Evolutionary conservation across 345 rosid genomes (phyloP), one percentile per base, ranked within the genome.

Genomic region (Aegle marmelos): DNA sequence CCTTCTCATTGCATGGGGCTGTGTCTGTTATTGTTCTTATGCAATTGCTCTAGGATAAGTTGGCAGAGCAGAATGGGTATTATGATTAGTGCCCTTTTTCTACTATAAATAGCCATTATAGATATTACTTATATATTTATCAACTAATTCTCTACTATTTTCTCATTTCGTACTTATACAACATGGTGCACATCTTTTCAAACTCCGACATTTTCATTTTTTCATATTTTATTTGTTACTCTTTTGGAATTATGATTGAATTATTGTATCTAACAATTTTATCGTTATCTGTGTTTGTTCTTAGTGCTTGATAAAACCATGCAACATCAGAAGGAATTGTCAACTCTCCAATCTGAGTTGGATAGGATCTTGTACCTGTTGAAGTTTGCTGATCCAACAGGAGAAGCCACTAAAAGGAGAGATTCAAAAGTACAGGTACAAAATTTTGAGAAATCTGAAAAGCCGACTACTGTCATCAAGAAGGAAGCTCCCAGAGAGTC

Each of bases 311-410:
- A 92, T 80, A 83, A 86, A 85, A 86, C 97, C 22, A 31, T 31
- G 21, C 88, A 83, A 80, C 77, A 92, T 27, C 90, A 92, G 80
- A 89, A 90, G 82, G 98, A 92, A 82, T 60, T 92, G 34, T 84
- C 92, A 48, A 48, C 86, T 65, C 95, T 90, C 65, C 92, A 94
- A 79, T 85, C 92, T 27, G 95, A 94, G 72, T 72, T 96, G 60
- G 91, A 88, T 80, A 84, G 99, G 83, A 85, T 91, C 45, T 22
- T 84, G 53, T 94, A 88, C 83, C 90, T 96, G 59, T 82, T 96
- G 86, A 96, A 91, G 86, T 84, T 96, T 82, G 94, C 99, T 76
- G 99, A 94, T 65, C 99, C 99, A 37, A 83, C 89, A 0, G 98
- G 97, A 79, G 99, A 89, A 84, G 90, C 92, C 75, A 87, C 85